Evolutionary conservation across 2,329 filamentous ascomycete genomes (phyloP).

Genomic region (Nannizzia gypsea): DNA sequence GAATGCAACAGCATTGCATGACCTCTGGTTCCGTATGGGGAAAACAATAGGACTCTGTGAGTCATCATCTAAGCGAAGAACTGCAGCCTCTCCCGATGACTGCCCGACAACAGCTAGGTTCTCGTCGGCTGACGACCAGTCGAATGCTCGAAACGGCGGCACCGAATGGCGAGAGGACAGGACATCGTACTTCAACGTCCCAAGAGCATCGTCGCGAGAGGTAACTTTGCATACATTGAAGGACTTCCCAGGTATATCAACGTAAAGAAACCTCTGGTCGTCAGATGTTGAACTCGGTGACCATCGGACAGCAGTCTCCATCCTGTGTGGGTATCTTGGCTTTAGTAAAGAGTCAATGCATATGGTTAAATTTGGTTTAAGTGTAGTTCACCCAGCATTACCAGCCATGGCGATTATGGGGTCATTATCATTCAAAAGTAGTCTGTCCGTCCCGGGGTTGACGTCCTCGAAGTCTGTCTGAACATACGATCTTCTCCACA

Average conservation of each 20-base stretch:
- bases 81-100: slow-evolving; percentile 49
- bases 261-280: slow-evolving; percentile 47
- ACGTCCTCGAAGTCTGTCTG: background rate
- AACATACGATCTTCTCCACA: background rate
- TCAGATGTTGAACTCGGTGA: slow-evolving; percentile 45
- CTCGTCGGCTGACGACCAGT: slow-evolving; percentile 51
- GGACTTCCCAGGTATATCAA: slow-evolving; percentile 49
- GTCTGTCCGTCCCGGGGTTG: background rate
- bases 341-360: background rate
- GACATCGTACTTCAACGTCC: slow-evolving; percentile 40
- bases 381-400: slow-evolving; percentile 5
- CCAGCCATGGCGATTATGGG: slow-evolving; percentile 6
- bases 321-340: slow-evolving; percentile 18
- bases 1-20: slow-evolving; percentile 54
- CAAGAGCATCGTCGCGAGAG: slow-evolving; percentile 22
- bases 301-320: slow-evolving; percentile 54
- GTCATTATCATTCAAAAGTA: background rate
- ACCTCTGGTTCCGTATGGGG: slow-evolving; percentile 49
- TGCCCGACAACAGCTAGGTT: slow-evolving; percentile 49
- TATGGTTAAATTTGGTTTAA: background rate
- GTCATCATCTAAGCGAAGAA: slow-evolving; percentile 45
- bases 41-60: slow-evolving; percentile 39
- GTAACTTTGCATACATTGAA: slow-evolving; percentile 46
- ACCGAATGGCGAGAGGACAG: slow-evolving; percentile 44
- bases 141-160: slow-evolving; percentile 52